Evolutionary conservation across 2,329 filamentous ascomycete species (phyloP).

Genomic region (Ophiosphaerella herpotricha): DNA sequence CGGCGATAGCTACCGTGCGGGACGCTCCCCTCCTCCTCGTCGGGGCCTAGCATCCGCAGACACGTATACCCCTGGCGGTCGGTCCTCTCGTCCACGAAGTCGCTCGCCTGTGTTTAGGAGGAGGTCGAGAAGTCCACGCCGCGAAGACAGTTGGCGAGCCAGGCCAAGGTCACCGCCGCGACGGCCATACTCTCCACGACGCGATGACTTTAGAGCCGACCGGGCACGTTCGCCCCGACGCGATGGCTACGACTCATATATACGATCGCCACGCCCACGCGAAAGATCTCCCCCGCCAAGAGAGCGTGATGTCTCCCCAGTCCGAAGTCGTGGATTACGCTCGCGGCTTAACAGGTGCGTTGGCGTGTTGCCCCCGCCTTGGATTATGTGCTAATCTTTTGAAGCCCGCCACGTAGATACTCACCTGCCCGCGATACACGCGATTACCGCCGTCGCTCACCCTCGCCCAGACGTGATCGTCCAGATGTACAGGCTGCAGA

Average conservation of each 20-base stretch:
- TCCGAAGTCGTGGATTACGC: constrained; percentile 51
- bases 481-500: constrained; percentile 54
- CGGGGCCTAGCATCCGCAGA: constrained; percentile 45
- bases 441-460: constrained; percentile 59
- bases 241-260: constrained; percentile 46
- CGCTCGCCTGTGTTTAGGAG: constrained; percentile 47
- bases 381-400: constrained; percentile 7
- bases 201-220: constrained; percentile 45
- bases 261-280: constrained; percentile 48
- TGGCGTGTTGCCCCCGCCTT: not conserved
- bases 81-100: constrained; percentile 43
- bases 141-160: constrained; percentile 50
- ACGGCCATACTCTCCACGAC: constrained; percentile 46
- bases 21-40: constrained; percentile 41
- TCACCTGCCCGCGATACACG: constrained; percentile 51
- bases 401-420: constrained; percentile 46
- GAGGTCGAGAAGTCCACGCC: constrained; percentile 47
- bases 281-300: constrained; percentile 52
- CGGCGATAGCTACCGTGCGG: constrained; percentile 44
- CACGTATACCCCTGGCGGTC: constrained; percentile 47
- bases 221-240: constrained; percentile 48
- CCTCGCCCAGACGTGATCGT: constrained; percentile 56
- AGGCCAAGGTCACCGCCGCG: constrained; percentile 56
- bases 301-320: constrained; percentile 53
- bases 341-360: constrained; percentile 45